A percentile compares a stretch with the other conserved stretches of the same genome.
Conservation (phyloP, 2,329 filamentous ascomycete species). For the Trichoderma sp. region DNA sequence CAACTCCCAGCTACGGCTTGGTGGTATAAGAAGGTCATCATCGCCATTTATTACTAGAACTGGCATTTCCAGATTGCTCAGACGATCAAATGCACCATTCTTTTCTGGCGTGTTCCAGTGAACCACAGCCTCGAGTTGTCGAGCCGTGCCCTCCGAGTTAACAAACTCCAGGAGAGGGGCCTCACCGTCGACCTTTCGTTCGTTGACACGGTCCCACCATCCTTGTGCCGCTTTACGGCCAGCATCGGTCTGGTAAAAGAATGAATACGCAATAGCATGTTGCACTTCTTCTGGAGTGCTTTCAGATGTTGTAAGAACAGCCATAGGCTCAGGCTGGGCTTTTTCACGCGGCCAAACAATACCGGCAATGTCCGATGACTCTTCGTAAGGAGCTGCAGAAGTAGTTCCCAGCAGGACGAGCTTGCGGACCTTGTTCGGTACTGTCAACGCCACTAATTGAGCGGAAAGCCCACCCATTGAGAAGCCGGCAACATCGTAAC, state of each 20-base stretch:
- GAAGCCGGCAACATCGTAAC: neutral
- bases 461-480: neutral
- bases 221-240: neutral
- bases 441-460: neutral
- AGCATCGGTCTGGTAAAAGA: neutral
- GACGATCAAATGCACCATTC: conserved; percentile 27
- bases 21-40: conserved; percentile 10
- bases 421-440: neutral
- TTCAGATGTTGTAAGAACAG: neutral
- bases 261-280: neutral
- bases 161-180: neutral
- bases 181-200: neutral
- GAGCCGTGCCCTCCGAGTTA: neutral
- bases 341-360: neutral
- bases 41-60: conserved; percentile 38
- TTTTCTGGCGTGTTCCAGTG: neutral
- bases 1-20: neutral
- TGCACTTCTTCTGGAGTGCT: neutral
- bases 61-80: conserved; percentile 34
- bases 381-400: neutral
- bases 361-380: neutral
- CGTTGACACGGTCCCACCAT: neutral
- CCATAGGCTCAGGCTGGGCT: neutral
- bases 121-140: neutral
- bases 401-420: neutral